These are phyloP conservation scores for Ganoderma lucidum DNA, from an alignment of 1,284 basidiomycete genomes.

Conservation along the genomic window DNA sequence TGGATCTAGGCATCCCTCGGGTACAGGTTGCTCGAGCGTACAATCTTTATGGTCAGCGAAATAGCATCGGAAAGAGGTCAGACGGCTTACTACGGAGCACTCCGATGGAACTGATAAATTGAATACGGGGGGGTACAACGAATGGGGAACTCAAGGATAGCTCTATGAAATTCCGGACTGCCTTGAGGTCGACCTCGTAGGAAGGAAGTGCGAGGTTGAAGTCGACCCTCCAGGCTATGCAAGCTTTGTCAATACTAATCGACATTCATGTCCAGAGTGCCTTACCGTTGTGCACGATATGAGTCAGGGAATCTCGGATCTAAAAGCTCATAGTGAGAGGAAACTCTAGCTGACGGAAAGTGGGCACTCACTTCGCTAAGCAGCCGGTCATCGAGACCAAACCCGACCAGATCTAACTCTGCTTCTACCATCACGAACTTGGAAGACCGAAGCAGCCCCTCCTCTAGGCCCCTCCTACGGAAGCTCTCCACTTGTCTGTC, in stretches of 20 bases:
- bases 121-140: constrained; percentile 31
- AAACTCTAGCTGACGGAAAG: not conserved
- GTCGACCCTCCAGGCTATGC: constrained; percentile 45
- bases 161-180: constrained; percentile 29
- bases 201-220: constrained; percentile 40
- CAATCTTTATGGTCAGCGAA: constrained; percentile 8
- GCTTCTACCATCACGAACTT: not conserved
- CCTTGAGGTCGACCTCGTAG: constrained; percentile 30
- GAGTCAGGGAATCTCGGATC: constrained; percentile 34
- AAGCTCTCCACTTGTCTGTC: constrained; percentile 43
- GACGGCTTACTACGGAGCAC: constrained; percentile 32
- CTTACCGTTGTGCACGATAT: constrained; percentile 46
- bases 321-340: not conserved
- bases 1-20: constrained; percentile 26
- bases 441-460: constrained; percentile 32
- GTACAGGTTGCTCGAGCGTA: constrained; percentile 5
- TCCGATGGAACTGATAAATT: constrained; percentile 43
- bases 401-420: not conserved
- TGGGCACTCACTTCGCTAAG: not conserved
- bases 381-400: not conserved
- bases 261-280: not conserved
- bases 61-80: not conserved
- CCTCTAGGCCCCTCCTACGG: constrained; percentile 39
- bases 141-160: constrained; percentile 37
- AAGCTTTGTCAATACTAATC: not conserved